phyloP scores from a whole-genome alignment of 345 rosid genomes.

The Pugionium cornutum region DNA sequence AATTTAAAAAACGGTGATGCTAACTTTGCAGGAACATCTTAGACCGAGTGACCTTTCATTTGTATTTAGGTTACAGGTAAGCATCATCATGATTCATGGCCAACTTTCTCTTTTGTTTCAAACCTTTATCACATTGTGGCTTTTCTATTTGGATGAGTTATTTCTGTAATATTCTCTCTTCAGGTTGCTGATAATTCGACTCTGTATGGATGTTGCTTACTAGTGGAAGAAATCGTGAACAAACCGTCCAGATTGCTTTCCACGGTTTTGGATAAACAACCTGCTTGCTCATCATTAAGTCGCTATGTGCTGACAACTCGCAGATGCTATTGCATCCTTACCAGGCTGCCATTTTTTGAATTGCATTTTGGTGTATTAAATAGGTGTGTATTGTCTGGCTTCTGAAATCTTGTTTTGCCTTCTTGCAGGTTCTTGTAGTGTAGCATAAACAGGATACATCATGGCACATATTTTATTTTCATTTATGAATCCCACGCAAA shows the following conservation, averaged over 20 bases:
- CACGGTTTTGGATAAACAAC: slow-evolving; percentile 63
- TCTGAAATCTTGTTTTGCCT: background rate
- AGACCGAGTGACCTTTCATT: slow-evolving; percentile 89
- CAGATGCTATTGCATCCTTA: slow-evolving; percentile 95
- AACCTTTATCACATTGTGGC: slow-evolving; percentile 1
- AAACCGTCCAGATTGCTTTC: slow-evolving; percentile 94
- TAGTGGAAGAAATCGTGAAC: slow-evolving; percentile 88
- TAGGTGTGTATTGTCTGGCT: slow-evolving; percentile 48
- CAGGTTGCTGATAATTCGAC: slow-evolving; percentile 95
- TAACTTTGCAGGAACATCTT: slow-evolving; percentile 75
- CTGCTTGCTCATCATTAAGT: slow-evolving; percentile 60
- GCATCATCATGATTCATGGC: background rate
- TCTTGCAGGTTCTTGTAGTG: background rate
- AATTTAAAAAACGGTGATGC: slow-evolving; percentile 24
- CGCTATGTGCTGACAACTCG: slow-evolving; percentile 77
- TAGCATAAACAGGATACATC: background rate
- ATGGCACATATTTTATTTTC: background rate
- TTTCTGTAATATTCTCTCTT: slow-evolving; percentile 25
- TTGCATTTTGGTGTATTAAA: slow-evolving; percentile 87
- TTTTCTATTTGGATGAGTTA: slow-evolving; percentile 21
- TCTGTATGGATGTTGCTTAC: slow-evolving; percentile 86
- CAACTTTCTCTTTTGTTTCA: background rate
- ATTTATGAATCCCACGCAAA: background rate
- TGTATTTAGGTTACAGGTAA: slow-evolving; percentile 93
- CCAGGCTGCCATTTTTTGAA: slow-evolving; percentile 92